Evolutionary conservation across 108 stramenopile species (phyloP).

Genomic region (Heterococcus sp.): DNA sequence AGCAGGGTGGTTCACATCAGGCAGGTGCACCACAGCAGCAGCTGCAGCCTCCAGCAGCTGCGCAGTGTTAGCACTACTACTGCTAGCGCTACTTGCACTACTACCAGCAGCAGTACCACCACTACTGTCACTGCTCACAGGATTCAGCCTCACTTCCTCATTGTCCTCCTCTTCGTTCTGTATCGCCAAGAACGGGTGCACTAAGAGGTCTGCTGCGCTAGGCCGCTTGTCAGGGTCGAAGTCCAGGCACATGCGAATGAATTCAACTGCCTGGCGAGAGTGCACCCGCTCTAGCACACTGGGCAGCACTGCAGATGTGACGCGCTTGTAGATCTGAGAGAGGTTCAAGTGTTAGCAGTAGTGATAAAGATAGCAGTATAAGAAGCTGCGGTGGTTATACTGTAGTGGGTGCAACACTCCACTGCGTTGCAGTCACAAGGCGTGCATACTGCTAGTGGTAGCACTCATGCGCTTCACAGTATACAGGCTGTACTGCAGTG

Average conservation of each 20-base stretch:
- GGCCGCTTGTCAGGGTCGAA: conserved; percentile 60
- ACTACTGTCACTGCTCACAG: too few species aligned
- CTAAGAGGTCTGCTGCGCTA: conserved; percentile 29
- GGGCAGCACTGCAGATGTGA: conserved; percentile 77
- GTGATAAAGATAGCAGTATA: neutral
- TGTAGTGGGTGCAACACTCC: too few species aligned
- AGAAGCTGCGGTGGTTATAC: too few species aligned
- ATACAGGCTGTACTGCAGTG: too few species aligned
- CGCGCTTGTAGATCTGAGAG: conserved; percentile 88
- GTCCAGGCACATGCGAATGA: conserved; percentile 79
- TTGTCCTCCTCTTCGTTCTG: conserved; percentile 9
- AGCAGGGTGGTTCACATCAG: neutral
- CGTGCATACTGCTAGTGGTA: too few species aligned
- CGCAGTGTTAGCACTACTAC: too few species aligned
- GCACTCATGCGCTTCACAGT: too few species aligned
- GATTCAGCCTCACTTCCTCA: neutral
- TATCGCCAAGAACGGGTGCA: conserved; percentile 24
- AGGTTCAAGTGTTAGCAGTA: neutral
- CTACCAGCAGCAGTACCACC: too few species aligned
- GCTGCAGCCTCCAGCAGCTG: neutral
- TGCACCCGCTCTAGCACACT: conserved; percentile 71
- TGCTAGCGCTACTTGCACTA: too few species aligned
- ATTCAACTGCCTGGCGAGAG: conserved; percentile 72
- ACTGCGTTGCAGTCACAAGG: too few species aligned
- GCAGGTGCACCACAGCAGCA: neutral